Base-by-base conservation (phyloP, 2,329 filamentous ascomycete genomes). In the Alternaria conjuncta region DNA sequence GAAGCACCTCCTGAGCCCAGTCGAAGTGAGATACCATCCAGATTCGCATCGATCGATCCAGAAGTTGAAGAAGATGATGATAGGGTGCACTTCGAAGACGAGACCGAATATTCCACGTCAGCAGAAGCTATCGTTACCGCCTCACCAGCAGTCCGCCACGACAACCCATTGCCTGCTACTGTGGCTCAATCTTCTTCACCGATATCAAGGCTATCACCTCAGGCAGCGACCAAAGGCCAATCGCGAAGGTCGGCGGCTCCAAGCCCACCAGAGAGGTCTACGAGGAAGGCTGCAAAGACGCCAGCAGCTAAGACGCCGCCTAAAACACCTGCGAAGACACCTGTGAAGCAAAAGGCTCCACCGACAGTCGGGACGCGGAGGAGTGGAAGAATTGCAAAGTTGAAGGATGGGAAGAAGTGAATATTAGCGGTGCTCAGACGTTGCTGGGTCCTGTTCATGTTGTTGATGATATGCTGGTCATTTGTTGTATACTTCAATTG, bases 101-200 rank as follows among this genome's bases (percentile, higher is more conserved):
- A 6, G 0, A 3, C 13, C 13, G 3, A 5, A 9, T 9, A 8
- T n/a, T n/a, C 32, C 0, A 8, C 7, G 6, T n/a, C 32, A n/a
- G 1, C 32, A 36, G 32, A 4, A 36, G 0, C 15, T 36, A 36
- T n/a, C 1, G 13, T 9, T 0, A 1, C 32, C 1, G 15, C 15
- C 8, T 41, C 32, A 0, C 32, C 32, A 41, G 15, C 32, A 1
- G 32, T 41, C 32, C 15, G 9, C 8, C 15, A n/a, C 32, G 32
- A 18, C 15, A 18, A 41, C 32, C 32, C 32, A n/a, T n/a, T 3
- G 6, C 15, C 32, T n/a, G 15, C 32, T n/a, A 8, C 32, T 41
- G 32, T 7, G 13, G 2, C 13, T n/a, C 32, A 41, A n/a, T n/a
- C 15, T 4, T 41, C 32, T 18, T 41, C 32, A 9, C 8, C 4